A percentile compares a stretch with the other conserved stretches of the same genome.
Conservation (phyloP, 805 yeast species). For the Saccharomyces paradoxus region DNA sequence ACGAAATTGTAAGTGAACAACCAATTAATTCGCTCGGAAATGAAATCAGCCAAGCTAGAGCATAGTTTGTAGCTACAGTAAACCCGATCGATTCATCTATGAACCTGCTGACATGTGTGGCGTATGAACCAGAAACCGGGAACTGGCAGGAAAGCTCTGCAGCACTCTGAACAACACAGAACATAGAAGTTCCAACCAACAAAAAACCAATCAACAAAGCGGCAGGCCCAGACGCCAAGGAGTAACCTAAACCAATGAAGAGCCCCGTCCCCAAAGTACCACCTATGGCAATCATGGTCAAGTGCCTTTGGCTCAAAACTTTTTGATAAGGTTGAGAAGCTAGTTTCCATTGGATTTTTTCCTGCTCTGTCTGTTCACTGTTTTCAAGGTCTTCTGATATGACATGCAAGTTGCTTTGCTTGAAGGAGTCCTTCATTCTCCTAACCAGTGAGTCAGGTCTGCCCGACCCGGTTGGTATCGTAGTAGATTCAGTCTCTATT, state of each 20-base stretch:
- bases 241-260: conserved; percentile 16
- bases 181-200: conserved; percentile 24
- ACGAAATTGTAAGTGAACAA: conserved; percentile 41
- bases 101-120: conserved; percentile 50
- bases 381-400: conserved; percentile 6
- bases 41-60: conserved; percentile 44
- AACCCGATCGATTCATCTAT: conserved; percentile 50
- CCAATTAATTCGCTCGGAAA: conserved; percentile 48
- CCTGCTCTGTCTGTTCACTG: conserved; percentile 6
- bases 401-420: background rate
- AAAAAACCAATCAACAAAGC: conserved; percentile 20
- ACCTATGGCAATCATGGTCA: conserved; percentile 17
- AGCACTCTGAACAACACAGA: conserved; percentile 25
- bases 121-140: conserved; percentile 49
- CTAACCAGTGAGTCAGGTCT: conserved; percentile 1
- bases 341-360: conserved; percentile 6
- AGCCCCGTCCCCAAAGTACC: conserved; percentile 19
- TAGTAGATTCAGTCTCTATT: conserved; percentile 3
- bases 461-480: conserved; percentile 1
- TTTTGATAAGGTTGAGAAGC: conserved; percentile 16
- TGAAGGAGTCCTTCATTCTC: conserved; percentile 5
- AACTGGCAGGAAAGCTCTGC: conserved; percentile 43
- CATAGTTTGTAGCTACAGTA: conserved; percentile 52
- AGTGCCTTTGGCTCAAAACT: conserved; percentile 12
- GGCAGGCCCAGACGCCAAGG: conserved; percentile 23